Conservation (phyloP, 208 protist species). For the Blastocrithidia nonstop region DNA sequence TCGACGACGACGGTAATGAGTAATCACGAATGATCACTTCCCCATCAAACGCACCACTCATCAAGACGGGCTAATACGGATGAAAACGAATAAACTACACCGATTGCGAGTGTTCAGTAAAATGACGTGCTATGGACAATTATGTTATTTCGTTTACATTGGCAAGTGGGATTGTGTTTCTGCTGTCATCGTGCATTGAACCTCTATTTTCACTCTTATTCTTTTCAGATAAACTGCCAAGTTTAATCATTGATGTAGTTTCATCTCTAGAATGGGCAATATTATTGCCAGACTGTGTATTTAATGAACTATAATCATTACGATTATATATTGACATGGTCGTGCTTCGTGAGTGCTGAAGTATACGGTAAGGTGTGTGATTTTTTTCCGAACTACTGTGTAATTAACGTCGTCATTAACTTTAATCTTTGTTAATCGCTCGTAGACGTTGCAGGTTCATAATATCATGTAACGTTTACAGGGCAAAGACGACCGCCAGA, state of each 20-base stretch:
- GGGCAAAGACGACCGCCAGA: constrained; percentile 39
- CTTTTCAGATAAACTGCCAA: too few species aligned
- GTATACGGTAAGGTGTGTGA: too few species aligned
- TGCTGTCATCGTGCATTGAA: constrained; percentile 22
- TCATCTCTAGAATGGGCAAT: too few species aligned
- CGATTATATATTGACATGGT: too few species aligned
- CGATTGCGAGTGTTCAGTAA: constrained; percentile 43
- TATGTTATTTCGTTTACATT: constrained; percentile 78
- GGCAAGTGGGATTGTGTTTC: constrained; percentile 8
- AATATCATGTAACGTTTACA: constrained; percentile 60
- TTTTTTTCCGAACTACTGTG: too few species aligned
- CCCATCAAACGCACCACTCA: constrained; percentile 53
- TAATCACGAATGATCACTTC: constrained; percentile 57
- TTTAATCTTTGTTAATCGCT: constrained; percentile 26
- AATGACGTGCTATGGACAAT: constrained; percentile 44
- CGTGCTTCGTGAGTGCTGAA: too few species aligned
- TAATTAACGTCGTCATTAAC: too few species aligned
- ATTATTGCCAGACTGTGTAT: too few species aligned
- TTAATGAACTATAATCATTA: too few species aligned
- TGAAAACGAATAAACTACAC: constrained; percentile 73
- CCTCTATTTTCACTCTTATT: too few species aligned
- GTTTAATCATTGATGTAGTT: too few species aligned
- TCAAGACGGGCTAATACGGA: constrained; percentile 29
- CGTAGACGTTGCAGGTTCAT: constrained; percentile 41
- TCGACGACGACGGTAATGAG: constrained; percentile 25